A percentile compares a stretch with the other conserved stretches of the same genome.
Evolutionary conservation across 1,284 basidiomycete genomes (phyloP).

Genomic region (Ceraceosorus guamensis): DNA sequence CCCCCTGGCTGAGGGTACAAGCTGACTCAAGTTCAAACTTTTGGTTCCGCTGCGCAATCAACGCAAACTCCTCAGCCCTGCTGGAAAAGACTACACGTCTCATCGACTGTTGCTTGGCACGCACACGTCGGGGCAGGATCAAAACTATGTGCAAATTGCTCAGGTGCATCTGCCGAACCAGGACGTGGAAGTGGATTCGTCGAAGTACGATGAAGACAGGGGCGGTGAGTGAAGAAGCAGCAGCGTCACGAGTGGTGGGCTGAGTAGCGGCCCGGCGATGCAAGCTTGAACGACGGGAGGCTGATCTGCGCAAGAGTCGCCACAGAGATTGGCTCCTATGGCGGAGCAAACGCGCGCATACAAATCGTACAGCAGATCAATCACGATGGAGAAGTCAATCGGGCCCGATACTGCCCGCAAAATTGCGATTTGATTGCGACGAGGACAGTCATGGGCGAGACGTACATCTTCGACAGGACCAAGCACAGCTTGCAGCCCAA

Average conservation of each 20-base stretch:
- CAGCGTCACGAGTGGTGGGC: not conserved
- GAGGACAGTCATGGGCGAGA: slow-evolving; percentile 80
- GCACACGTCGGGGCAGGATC: slow-evolving; percentile 89
- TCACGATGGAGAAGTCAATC: slow-evolving; percentile 91
- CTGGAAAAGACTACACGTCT: slow-evolving; percentile 81
- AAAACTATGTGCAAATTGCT: slow-evolving; percentile 94
- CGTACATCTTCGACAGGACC: slow-evolving; percentile 89
- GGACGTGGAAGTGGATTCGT: slow-evolving; percentile 62
- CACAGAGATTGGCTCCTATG: slow-evolving; percentile 43
- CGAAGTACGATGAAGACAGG: slow-evolving; percentile 84
- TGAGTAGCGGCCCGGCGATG: not conserved
- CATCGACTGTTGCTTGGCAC: slow-evolving; percentile 93
- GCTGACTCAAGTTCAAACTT: not conserved
- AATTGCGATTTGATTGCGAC: slow-evolving; percentile 96
- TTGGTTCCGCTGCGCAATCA: not conserved
- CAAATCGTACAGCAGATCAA: slow-evolving; percentile 90
- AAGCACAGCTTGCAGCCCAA: slow-evolving; percentile 92
- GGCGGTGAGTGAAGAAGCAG: slow-evolving; percentile 55
- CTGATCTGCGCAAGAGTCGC: not conserved
- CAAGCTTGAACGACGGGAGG: not conserved
- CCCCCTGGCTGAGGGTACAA: not conserved
- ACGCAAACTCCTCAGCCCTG: slow-evolving; percentile 55
- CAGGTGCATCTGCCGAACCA: slow-evolving; percentile 74
- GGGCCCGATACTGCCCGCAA: slow-evolving; percentile 97
- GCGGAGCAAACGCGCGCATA: slow-evolving; percentile 70